These are phyloP conservation scores for Monosporascus sp. DNA, from an alignment of 2,329 filamentous ascomycete species.

Conservation along the genomic window DNA sequence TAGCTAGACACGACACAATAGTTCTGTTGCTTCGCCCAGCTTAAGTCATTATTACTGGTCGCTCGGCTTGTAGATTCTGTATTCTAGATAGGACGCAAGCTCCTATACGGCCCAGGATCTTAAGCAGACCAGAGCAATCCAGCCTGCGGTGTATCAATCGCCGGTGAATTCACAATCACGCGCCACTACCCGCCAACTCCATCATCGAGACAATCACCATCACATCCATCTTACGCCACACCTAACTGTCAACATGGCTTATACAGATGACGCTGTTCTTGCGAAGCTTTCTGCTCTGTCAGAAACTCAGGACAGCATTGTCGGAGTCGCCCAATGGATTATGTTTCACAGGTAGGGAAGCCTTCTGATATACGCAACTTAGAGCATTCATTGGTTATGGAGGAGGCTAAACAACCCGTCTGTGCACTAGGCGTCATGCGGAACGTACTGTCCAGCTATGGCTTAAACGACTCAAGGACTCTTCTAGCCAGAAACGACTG, in stretches of 20 bases:
- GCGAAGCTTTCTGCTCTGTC: conserved; percentile 93
- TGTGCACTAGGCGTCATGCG: conserved; percentile 68
- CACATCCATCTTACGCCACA: not conserved
- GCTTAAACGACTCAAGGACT: conserved; percentile 85
- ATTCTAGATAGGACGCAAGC: not conserved
- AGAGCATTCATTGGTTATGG: conserved; percentile 1
- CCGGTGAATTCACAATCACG: conserved; percentile 3
- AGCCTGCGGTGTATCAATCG: not conserved
- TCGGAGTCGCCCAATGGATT: conserved; percentile 97
- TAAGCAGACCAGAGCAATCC: not conserved
- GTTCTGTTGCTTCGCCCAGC: not conserved
- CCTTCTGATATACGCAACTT: conserved; percentile 3
- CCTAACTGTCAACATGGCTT: conserved; percentile 62
- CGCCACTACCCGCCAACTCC: not conserved
- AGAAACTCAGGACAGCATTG: conserved; percentile 95
- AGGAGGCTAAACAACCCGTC: conserved; percentile 23
- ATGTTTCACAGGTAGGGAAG: conserved; percentile 86
- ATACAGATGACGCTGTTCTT: conserved; percentile 90
- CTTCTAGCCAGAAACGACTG: conserved; percentile 76
- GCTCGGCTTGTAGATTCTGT: not conserved
- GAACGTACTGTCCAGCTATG: conserved; percentile 88
- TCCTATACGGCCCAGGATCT: not conserved
- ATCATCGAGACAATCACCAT: conserved; percentile 1
- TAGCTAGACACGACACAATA: not conserved
- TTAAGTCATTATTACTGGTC: not conserved